A percentile compares a stretch with the other conserved stretches of the same genome.
Conservation (phyloP, 2,329 filamentous ascomycete species). For the Hortaea werneckii region DNA sequence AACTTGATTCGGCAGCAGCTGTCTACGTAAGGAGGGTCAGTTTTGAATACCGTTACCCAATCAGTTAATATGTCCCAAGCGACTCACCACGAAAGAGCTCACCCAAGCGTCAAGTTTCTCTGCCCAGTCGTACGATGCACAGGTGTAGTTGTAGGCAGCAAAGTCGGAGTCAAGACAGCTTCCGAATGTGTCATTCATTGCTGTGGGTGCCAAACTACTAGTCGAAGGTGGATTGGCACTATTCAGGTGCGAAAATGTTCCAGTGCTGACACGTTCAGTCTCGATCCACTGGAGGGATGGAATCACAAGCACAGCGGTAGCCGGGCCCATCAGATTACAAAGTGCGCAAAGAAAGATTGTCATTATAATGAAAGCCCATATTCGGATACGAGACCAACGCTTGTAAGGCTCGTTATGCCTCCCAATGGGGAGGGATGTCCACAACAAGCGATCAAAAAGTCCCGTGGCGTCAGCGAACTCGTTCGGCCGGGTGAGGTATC, state of each 20-base stretch:
- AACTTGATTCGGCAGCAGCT: neutral
- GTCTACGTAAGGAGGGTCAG: no score
- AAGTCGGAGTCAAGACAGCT: neutral
- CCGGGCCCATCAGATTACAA: slow-evolving; percentile 25
- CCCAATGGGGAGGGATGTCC: slow-evolving; percentile 10
- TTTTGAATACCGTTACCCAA: no score
- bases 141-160: slow-evolving; percentile 1
- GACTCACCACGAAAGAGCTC: neutral
- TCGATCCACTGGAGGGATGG: slow-evolving; percentile 19
- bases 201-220: neutral
- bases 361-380: slow-evolving; percentile 11
- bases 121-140: slow-evolving; percentile 2
- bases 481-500: slow-evolving; percentile 18
- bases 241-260: neutral
- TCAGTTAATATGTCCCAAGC: no score
- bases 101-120: slow-evolving; percentile 4
- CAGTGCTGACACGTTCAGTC: slow-evolving; percentile 2
- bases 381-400: slow-evolving; percentile 3
- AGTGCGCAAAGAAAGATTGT: slow-evolving; percentile 15
- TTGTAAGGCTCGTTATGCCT: slow-evolving; percentile 1
- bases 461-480: slow-evolving; percentile 18
- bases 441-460: slow-evolving; percentile 17
- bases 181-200: neutral
- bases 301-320: slow-evolving; percentile 19
- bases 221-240: neutral